These are phyloP conservation scores for Aspergillus novofumigatus DNA, from an alignment of 2,329 filamentous ascomycete genomes.

Conservation along the genomic window DNA sequence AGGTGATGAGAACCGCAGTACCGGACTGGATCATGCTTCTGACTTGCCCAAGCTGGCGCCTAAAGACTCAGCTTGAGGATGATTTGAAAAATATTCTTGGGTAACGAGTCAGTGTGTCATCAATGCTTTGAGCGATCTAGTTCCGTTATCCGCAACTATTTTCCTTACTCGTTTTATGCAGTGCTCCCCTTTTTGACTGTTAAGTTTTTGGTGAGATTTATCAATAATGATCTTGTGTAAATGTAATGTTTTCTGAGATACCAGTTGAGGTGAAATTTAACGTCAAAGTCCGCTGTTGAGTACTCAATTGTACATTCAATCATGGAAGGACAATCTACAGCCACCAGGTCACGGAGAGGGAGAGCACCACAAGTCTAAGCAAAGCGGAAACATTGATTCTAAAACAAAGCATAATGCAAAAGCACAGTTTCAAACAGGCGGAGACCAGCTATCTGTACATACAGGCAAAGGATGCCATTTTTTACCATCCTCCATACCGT, in stretches of 20 bases:
- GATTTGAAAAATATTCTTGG: neutral
- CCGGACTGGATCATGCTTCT: neutral
- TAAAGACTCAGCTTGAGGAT: neutral
- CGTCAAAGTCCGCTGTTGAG: neutral
- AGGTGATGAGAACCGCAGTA: neutral
- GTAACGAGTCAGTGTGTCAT: neutral
- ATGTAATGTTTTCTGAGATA: neutral
- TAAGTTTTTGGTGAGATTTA: neutral
- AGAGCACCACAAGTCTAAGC: slow-evolving; percentile 16
- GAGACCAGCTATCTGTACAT: slow-evolving; percentile 43
- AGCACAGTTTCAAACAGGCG: slow-evolving; percentile 35
- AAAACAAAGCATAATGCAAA: slow-evolving; percentile 25
- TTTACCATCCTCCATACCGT: slow-evolving; percentile 15
- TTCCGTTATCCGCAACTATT: neutral
- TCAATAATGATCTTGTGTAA: neutral
- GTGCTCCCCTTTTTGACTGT: neutral
- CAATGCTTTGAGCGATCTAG: neutral
- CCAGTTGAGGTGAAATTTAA: neutral
- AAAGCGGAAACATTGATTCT: slow-evolving; percentile 32
- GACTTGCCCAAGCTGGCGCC: neutral
- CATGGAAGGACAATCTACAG: neutral
- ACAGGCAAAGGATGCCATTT: slow-evolving; percentile 24
- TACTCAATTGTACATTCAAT: neutral
- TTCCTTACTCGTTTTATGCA: neutral
- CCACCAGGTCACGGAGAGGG: neutral